Conservation (phyloP, 2,329 filamentous ascomycete genomes). For the Aspergillus flavus region DNA sequence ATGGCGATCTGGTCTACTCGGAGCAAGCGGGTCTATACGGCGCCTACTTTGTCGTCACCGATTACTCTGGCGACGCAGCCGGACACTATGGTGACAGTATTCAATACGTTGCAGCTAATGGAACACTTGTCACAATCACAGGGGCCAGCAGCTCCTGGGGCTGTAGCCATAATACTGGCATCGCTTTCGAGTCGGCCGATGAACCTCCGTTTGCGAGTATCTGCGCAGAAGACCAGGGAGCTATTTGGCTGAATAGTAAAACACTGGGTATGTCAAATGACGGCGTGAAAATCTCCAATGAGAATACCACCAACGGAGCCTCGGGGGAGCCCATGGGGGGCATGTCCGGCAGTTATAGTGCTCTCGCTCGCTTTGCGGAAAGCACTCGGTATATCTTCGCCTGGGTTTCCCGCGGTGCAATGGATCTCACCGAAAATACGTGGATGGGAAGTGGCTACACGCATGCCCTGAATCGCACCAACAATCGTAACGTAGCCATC, state of each 20-base stretch:
- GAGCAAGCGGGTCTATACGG: slow-evolving; percentile 59
- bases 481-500: slow-evolving; percentile 63
- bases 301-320: slow-evolving; percentile 63
- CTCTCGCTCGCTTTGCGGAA: slow-evolving; percentile 56
- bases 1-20: slow-evolving; percentile 65
- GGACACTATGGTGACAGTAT: slow-evolving; percentile 64
- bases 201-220: slow-evolving; percentile 60
- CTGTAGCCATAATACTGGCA: slow-evolving; percentile 67
- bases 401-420: slow-evolving; percentile 64
- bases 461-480: slow-evolving; percentile 55
- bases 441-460: slow-evolving; percentile 64
- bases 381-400: slow-evolving; percentile 61
- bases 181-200: slow-evolving; percentile 63
- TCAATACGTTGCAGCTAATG: slow-evolving; percentile 52
- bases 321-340: slow-evolving; percentile 63
- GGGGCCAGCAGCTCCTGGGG: slow-evolving; percentile 62
- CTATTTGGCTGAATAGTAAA: slow-evolving; percentile 66
- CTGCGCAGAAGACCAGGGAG: slow-evolving; percentile 65
- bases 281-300: slow-evolving; percentile 64
- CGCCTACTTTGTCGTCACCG: slow-evolving; percentile 64
- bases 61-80: slow-evolving; percentile 55
- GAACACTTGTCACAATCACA: slow-evolving; percentile 53
- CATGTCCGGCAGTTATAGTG: slow-evolving; percentile 65
- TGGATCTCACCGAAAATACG: slow-evolving; percentile 56
- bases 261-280: slow-evolving; percentile 55